Base-by-base conservation (phyloP, 768 basidiomycete genomes). In the Amanita pallidorosea region DNA sequence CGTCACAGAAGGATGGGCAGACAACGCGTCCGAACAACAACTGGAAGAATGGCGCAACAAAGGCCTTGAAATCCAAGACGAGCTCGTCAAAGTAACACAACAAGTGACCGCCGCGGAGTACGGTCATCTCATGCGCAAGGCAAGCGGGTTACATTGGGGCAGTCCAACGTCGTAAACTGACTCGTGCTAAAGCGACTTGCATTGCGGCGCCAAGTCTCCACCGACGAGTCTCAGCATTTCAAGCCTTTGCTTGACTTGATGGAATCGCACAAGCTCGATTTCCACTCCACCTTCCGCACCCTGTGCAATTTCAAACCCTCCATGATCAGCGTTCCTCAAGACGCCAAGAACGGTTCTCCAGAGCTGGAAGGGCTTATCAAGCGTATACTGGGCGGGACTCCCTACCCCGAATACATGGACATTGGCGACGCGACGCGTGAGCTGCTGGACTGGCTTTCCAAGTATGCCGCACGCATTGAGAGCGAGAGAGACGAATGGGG, bases 271-370 rank as follows among this genome's bases (percentile, higher is more conserved):
- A 70, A 72, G 45, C 72, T 97, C n/a, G 96, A 98, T 67, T 95
- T 92, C 67, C 83, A 92, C 60, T 74, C 77, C 12, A 85, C 91
- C 3, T 90, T 97, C 75, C 80, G 95, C 22, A 70, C 64, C 3
- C 70, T 99, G 7, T 70, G 73, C 2, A 66, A 64, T 37, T 93
- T 95, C 75, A 70, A 69, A 13, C 76, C 83, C 5, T 60, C 58
- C 13, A 51, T 68, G 56, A 44, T 68, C 15, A 20, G 25, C 22
- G 33, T 36, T 7, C 23, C 49, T 23, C 23, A 49, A 18, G 11
- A 20, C 33, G 23, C 54, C 9, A 33, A 61, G 17, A 34, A 49
- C 11, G 20, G 25, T 11, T 35, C 52, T 2, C 54, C 52, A 13
- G 60, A 61, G 17, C 57, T 80, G 9, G 70, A 73, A 29, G 56